Evolutionary conservation across 2,329 filamentous ascomycete species (phyloP).

Genomic region (Cladosporium halotolerans): DNA sequence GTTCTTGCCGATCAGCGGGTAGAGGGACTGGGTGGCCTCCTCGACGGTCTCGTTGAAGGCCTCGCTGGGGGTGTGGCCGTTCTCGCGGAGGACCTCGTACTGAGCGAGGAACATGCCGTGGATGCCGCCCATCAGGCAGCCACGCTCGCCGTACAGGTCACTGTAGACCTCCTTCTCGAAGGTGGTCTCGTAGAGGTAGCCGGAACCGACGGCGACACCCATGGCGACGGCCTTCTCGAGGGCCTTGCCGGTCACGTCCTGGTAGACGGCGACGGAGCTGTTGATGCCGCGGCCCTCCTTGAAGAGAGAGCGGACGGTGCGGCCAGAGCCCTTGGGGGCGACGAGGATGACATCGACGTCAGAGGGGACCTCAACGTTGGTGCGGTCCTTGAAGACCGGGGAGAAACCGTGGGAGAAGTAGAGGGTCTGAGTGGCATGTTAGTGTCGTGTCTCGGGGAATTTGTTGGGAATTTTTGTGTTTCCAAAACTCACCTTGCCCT

Average conservation of each 20-base stretch:
- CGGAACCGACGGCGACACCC: conserved; percentile 92
- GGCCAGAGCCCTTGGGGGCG: conserved; percentile 97
- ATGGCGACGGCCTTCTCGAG: conserved; percentile 97
- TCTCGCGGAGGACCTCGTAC: conserved; percentile 99
- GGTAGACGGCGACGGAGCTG: conserved; percentile 96
- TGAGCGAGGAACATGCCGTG: conserved; percentile 99
- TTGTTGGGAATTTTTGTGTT: too few relatives aligned
- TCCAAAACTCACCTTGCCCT: conserved; percentile 74
- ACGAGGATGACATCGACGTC: conserved; percentile 99
- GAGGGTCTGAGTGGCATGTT: conserved; percentile 60
- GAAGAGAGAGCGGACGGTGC: conserved; percentile 98
- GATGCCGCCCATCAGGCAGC: conserved; percentile 99
- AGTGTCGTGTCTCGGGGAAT: not conserved
- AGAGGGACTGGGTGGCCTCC: conserved; percentile 96
- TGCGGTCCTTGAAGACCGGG: conserved; percentile 98
- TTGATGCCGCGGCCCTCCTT: conserved; percentile 99
- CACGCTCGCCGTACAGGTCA: conserved; percentile 98
- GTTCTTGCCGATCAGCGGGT: conserved; percentile 93
- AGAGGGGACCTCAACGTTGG: conserved; percentile 92
- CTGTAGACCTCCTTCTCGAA: conserved; percentile 99
- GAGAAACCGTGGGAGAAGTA: conserved; percentile 99
- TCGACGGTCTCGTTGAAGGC: conserved; percentile 99
- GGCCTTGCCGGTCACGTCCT: conserved; percentile 96
- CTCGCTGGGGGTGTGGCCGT: conserved; percentile 93
- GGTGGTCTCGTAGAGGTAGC: conserved; percentile 99